phyloP scores from a whole-genome alignment of 1,284 basidiomycete species.

The Puccinia hordei region DNA sequence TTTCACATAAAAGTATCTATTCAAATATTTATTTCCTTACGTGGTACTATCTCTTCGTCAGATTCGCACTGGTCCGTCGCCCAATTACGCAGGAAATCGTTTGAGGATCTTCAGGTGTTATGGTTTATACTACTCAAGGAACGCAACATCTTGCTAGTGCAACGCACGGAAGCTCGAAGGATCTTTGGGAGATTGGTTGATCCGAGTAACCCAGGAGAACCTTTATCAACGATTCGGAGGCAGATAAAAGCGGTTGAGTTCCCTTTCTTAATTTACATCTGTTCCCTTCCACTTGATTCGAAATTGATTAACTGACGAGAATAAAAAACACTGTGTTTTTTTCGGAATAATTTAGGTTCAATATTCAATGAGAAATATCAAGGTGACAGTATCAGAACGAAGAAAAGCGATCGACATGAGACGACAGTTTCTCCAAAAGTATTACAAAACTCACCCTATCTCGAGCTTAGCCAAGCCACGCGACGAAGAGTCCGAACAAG shows the following conservation, averaged over 20 bases:
- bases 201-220: conserved; percentile 48
- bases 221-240: conserved; percentile 41
- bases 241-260: conserved; percentile 40
- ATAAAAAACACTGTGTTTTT: not conserved
- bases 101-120: conserved; percentile 84
- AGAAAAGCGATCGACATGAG: conserved; percentile 32
- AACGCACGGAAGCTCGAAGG: conserved; percentile 73
- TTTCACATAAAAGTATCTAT: not conserved
- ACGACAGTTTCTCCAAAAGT: conserved; percentile 42
- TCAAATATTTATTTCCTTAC: not conserved
- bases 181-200: conserved; percentile 57
- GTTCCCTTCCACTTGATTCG: not conserved
- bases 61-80: conserved; percentile 70
- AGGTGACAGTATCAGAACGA: conserved; percentile 49
- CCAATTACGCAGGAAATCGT: conserved; percentile 83
- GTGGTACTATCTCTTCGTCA: conserved; percentile 8
- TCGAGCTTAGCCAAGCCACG: too few species aligned
- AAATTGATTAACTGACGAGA: not conserved
- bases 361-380: conserved; percentile 50
- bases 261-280: not conserved
- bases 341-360: conserved; percentile 18
- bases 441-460: not conserved
- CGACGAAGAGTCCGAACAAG: too few species aligned
- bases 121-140: conserved; percentile 89
- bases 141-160: conserved; percentile 84